Evolutionary conservation across 495 filamentous ascomycete genomes (phyloP).

Genomic region (Xylaria intraflava): DNA sequence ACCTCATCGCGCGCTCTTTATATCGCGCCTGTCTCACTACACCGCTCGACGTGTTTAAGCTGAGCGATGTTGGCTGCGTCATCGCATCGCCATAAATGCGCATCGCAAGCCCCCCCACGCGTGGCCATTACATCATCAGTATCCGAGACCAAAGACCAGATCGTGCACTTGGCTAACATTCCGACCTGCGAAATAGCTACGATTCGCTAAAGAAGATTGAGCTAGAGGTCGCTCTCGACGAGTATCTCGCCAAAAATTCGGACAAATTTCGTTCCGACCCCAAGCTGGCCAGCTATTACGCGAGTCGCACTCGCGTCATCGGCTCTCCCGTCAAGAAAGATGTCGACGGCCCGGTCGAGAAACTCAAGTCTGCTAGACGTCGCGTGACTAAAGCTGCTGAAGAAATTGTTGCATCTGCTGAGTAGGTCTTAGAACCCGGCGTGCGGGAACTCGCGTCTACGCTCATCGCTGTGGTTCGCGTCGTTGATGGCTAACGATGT

Average conservation of each 20-base stretch:
- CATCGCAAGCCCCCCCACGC: conserved; percentile 7
- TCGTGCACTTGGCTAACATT: conserved; percentile 24
- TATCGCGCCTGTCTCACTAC: neutral
- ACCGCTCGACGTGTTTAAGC: neutral
- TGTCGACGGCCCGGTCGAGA: conserved; percentile 29
- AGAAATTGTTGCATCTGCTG: conserved; percentile 30
- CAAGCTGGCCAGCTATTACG: conserved; percentile 69
- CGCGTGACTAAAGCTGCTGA: conserved; percentile 44
- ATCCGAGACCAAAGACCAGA: conserved; percentile 6
- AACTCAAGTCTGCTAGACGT: conserved; percentile 36
- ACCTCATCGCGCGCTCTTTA: neutral
- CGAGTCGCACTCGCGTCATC: conserved; percentile 46
- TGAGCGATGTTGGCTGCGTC: neutral
- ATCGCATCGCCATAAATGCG: conserved; percentile 14
- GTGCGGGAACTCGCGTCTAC: too few species aligned
- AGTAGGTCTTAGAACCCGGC: conserved; percentile 31
- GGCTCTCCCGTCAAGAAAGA: conserved; percentile 76
- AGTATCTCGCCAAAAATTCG: conserved; percentile 62
- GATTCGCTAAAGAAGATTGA: conserved; percentile 71
- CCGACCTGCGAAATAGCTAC: conserved; percentile 44
- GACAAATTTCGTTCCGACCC: conserved; percentile 54
- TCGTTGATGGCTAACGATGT: conserved; percentile 17
- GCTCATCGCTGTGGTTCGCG: too few species aligned
- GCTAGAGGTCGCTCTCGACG: conserved; percentile 69
- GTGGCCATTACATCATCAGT: conserved; percentile 11